A percentile compares a stretch with the other conserved stretches of the same genome.
Conservation (phyloP, 345 rosid species). For the Eucalyptus cloeziana region DNA sequence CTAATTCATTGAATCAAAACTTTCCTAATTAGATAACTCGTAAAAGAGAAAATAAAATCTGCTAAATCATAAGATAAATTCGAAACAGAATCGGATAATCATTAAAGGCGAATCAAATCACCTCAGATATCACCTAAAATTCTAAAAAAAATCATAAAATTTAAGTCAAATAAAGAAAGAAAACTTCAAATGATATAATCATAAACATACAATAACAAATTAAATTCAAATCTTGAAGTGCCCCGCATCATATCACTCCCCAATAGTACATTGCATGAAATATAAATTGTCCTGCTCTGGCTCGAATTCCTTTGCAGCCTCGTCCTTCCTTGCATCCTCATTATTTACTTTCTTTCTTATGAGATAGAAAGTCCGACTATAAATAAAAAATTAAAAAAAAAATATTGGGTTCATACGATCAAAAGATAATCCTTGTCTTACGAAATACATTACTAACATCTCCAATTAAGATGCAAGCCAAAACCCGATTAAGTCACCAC, state of each 20-base stretch:
- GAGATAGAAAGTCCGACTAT: not conserved
- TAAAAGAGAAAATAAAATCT: not conserved
- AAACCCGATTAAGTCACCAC: not conserved
- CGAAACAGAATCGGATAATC: not conserved
- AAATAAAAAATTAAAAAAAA: accelerated
- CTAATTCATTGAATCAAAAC: not conserved
- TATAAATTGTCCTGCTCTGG: not conserved
- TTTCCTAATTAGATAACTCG: not conserved
- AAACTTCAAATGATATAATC: not conserved
- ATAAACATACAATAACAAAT: not conserved
- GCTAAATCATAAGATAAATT: not conserved
- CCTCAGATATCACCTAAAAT: not conserved
- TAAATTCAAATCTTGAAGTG: not conserved
- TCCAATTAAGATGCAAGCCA: not conserved
- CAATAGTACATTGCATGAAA: not conserved
- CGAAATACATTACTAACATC: not conserved
- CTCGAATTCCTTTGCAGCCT: not conserved
- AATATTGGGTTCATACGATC: too few relatives aligned
- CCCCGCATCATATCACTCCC: not conserved
- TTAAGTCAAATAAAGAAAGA: not conserved
- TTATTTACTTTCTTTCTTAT: not conserved
- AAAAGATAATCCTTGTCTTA: not conserved
- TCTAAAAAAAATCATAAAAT: not conserved
- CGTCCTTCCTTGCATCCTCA: not conserved
- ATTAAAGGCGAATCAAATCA: not conserved